These are phyloP conservation scores for Flaveria robusta DNA, from an alignment of 129 eudicot species.

Conservation along the genomic window DNA sequence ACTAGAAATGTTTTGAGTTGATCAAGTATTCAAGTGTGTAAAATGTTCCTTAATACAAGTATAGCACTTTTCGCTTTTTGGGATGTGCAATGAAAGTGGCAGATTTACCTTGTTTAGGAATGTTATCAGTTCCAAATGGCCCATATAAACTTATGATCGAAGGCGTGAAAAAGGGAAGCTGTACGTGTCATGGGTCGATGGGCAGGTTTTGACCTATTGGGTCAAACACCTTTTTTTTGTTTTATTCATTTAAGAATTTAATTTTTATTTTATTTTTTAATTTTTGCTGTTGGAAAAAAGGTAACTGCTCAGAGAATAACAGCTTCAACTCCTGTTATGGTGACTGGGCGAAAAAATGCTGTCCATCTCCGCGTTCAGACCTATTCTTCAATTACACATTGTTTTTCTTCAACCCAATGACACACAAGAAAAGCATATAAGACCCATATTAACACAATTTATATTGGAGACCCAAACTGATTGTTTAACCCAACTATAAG, in stretches of 20 bases:
- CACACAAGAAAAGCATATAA: neutral
- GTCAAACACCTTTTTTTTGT: neutral
- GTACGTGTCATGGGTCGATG: neutral
- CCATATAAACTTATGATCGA: too few relatives aligned
- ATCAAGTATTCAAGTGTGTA: neutral
- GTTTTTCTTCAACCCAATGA: neutral
- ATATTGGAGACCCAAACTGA: slow-evolving; percentile 4
- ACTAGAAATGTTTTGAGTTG: neutral
- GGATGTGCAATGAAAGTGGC: neutral
- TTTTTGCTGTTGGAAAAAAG: neutral
- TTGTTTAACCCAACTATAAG: neutral
- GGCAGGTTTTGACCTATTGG: neutral
- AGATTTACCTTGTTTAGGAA: neutral
- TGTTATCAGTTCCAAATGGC: too few relatives aligned
- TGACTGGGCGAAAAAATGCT: neutral
- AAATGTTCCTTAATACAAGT: neutral
- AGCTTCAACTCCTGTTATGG: neutral
- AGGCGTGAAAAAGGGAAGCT: too few relatives aligned
- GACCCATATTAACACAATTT: neutral
- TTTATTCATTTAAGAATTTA: neutral
- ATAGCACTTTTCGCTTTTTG: neutral
- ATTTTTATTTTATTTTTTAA: neutral
- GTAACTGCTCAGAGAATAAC: neutral
- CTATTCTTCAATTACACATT: neutral
- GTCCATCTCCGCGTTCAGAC: neutral